Conservation (phyloP, 1,139 yeast species). For the Torulaspora globosa region DNA sequence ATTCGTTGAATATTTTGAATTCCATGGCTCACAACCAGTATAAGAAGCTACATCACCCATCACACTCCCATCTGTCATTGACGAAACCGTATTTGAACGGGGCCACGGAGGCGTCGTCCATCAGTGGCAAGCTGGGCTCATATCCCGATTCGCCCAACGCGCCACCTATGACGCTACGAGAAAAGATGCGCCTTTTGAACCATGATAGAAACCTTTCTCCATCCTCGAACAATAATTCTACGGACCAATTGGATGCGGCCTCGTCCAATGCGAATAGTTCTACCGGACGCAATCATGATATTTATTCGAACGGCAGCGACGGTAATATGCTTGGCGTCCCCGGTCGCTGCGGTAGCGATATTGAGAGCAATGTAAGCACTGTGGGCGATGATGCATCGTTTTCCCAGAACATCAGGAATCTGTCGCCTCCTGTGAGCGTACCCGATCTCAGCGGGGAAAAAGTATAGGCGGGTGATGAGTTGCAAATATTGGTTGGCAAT, state of each 20-base stretch:
- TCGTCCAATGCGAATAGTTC: constrained; percentile 6
- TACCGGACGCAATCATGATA: constrained; percentile 1
- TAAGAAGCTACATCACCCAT: constrained; percentile 15
- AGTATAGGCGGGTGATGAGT: not conserved
- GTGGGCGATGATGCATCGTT: constrained; percentile 32
- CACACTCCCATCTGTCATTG: constrained; percentile 8
- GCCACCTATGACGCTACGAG: constrained; percentile 32
- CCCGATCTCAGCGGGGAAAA: constrained; percentile 2
- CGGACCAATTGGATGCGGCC: constrained; percentile 10
- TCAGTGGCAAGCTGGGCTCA: constrained; percentile 5
- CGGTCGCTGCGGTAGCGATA: constrained; percentile 17
- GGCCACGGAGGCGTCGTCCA: constrained; percentile 6
- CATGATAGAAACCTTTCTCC: constrained; percentile 17
- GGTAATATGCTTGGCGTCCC: constrained; percentile 10
- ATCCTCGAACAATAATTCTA: constrained; percentile 6
- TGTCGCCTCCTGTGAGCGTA: constrained; percentile 21
- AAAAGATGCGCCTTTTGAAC: constrained; percentile 30
- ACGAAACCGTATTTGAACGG: constrained; percentile 3
- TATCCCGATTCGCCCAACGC: constrained; percentile 22
- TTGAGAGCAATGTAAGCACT: constrained; percentile 31
- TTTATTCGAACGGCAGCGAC: constrained; percentile 10
- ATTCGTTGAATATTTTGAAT: constrained; percentile 36
- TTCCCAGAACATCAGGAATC: constrained; percentile 20
- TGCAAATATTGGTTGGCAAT: not conserved
- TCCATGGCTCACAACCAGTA: constrained; percentile 30